Base-by-base conservation (phyloP, 192 early-diverging fungal species). In the Dispira simplex region DNA sequence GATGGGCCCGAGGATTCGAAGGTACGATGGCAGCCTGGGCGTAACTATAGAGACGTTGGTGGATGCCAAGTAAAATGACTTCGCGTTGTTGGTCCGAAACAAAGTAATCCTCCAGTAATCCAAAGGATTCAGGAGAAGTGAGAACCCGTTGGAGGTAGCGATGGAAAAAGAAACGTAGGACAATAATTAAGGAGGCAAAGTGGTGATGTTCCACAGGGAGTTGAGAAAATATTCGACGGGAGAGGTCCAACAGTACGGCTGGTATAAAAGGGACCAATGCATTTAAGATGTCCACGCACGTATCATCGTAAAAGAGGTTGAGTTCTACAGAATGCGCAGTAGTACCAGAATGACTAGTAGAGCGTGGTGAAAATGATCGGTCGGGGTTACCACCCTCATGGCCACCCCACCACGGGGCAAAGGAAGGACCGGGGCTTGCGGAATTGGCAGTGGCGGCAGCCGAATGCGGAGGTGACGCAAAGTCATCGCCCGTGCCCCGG, bases 151-250 rank as follows among this genome's bases (percentile, higher is more conserved):
- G 58, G 14, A 60, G 39, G 21, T n/a, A 60, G 12, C 58, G 58
- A 13, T 60, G 32, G 13, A 60, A 60, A 27, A 60, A 44, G 58
- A 60, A 60, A 12, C 58, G 58, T 18, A 60, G 58, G 58, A 60
- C 44, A 27, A 60, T 60, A 13, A 60, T 27, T 8, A 60, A 44
- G 32, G 58, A 60, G 3, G 58, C 58, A 44, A 44, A 60, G 12
- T 44, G 32, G 58, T 60, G 58, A 44, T 21, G 32, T 18, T 60
- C 58, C 27, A 44, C 14, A 12, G 58, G 14, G 14, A 60, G 32
- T 1, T 43, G 10, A 18, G 32, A 16, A 44, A 60, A 60, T 13
- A 60, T 14, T 14, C 39, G 58, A 9, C 21, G 58, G 32, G 58
- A 43, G 27, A 60, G 32, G 12, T 11, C 27, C 18, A 21, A 4